phyloP scores from a whole-genome alignment of 2,329 filamentous ascomycete species.

The Xylariaceae sp. region DNA sequence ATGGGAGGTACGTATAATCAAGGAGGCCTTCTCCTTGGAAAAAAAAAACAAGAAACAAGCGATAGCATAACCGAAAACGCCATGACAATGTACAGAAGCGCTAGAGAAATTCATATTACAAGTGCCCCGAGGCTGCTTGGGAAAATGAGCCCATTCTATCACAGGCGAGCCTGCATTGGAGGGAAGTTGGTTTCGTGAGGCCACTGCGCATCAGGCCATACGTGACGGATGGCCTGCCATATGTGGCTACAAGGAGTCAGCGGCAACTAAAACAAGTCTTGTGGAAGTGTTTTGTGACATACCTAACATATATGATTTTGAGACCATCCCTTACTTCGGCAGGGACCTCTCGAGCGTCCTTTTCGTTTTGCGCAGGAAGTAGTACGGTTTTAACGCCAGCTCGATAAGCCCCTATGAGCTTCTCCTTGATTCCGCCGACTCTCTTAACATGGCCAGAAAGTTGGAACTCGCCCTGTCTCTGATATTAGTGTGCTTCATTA shows the following conservation, averaged over 20 bases:
- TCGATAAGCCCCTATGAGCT: conserved; percentile 87
- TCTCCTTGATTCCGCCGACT: conserved; percentile 98
- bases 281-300: conserved; percentile 38
- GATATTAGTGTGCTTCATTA: conserved; percentile 22
- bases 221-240: conserved; percentile 84
- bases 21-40: background rate
- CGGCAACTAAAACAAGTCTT: conserved; percentile 10
- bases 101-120: conserved; percentile 10
- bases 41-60: no score
- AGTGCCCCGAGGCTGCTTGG: background rate
- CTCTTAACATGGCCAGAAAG: conserved; percentile 87
- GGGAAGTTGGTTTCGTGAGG: conserved; percentile 63
- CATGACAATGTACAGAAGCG: conserved; percentile 18
- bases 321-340: conserved; percentile 83
- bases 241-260: conserved; percentile 60
- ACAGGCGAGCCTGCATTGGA: conserved; percentile 76
- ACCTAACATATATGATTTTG: conserved; percentile 85
- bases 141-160: background rate
- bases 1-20: background rate
- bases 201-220: conserved; percentile 91
- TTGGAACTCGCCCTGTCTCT: conserved; percentile 60
- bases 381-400: conserved; percentile 94
- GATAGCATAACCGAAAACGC: conserved; percentile 1
- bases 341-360: conserved; percentile 87
- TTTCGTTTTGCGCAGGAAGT: conserved; percentile 80